Percentiles rank a stretch among this genome's conserved stretches.
Evolutionary conservation across 2,329 filamentous ascomycete genomes (phyloP).

Genomic region (Helminthosporium solani): DNA sequence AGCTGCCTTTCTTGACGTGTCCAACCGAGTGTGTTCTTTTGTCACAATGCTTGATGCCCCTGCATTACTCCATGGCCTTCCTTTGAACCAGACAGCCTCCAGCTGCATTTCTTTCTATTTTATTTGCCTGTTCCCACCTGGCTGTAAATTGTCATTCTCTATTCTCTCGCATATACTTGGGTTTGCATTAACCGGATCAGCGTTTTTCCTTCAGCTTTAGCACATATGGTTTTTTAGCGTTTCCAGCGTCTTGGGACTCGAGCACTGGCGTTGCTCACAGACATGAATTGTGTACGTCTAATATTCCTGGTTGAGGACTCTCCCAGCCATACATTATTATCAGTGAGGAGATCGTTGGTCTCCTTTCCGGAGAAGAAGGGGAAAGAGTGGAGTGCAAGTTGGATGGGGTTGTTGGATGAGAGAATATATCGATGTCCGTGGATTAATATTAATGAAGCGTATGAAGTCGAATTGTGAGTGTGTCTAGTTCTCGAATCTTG

Average conservation of each 20-base stretch:
- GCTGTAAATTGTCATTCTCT: conserved; percentile 21
- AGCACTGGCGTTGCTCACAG: conserved; percentile 5
- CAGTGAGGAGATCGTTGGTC: conserved; percentile 4
- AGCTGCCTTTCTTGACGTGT: neutral
- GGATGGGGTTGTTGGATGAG: neutral
- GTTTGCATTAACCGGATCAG: conserved; percentile 11
- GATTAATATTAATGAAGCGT: conserved; percentile 6
- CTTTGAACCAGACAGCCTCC: too few relatives aligned
- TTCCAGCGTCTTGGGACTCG: conserved; percentile 8
- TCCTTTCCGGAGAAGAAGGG: neutral
- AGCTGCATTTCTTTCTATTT: neutral
- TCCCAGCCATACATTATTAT: conserved; percentile 12
- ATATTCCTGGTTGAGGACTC: neutral
- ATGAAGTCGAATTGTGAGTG: neutral
- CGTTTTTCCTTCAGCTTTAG: conserved; percentile 11
- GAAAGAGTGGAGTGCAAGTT: neutral
- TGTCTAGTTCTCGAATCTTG: too few relatives aligned
- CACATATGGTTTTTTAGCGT: conserved; percentile 7
- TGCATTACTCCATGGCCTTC: neutral
- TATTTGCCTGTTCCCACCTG: conserved; percentile 12
- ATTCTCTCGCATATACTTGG: conserved; percentile 8
- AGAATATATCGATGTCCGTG: neutral
- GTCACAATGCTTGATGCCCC: neutral
- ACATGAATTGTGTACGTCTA: neutral
- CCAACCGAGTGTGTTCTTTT: neutral